Base-by-base conservation (phyloP, 2,329 filamentous ascomycete species). In the Xylariaceae sp. region DNA sequence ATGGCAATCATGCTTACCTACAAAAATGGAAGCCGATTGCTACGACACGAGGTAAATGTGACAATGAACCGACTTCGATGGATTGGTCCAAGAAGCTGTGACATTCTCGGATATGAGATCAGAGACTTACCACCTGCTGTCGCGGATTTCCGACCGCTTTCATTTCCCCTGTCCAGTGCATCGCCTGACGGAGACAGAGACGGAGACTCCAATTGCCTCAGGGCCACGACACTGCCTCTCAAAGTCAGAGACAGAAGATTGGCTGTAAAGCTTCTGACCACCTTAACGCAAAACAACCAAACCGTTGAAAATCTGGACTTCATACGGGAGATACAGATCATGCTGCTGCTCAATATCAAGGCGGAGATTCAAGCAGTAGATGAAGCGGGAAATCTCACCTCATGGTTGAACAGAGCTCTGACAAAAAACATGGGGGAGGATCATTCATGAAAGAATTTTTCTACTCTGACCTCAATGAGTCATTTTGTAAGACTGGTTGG, bases 291-390 rank as follows among this genome's bases (percentile, higher is more conserved):
- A 1, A 69, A 70, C 6, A 64, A 66, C 0, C 63, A 63, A 3
- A 71, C 74, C 9, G 62, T 64, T 0, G 71, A 76, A 1, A 74
- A 76, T 2, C 56, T 65, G 0, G 73, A 77, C 5, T 74, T 83
- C 62, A 74, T 74, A 35, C 72, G 73, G 2, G 87, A 92, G 66
- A 66, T 93, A 13, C 89, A 91, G 67, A 66, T 79, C 0, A 92
- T 93, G 88, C 73, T 93, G 17, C 81, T 89, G 75, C 75, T 92
- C 54, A 88, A 88, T 55, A 67, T 86, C 52, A 94, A 93, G 68
- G 88, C 87, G 0, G 90, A 94, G 69, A 89, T 93, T 54, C 88
- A 94, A 67, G 81, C 85, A 15, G 73, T 90, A 5, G 86, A 89
- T 57, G 76, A 82, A 2, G 74, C 73, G 7, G 82, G 82, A 0